Base-by-base conservation (phyloP, 2,329 filamentous ascomycete species). In the Penicillium griseofulvum region DNA sequence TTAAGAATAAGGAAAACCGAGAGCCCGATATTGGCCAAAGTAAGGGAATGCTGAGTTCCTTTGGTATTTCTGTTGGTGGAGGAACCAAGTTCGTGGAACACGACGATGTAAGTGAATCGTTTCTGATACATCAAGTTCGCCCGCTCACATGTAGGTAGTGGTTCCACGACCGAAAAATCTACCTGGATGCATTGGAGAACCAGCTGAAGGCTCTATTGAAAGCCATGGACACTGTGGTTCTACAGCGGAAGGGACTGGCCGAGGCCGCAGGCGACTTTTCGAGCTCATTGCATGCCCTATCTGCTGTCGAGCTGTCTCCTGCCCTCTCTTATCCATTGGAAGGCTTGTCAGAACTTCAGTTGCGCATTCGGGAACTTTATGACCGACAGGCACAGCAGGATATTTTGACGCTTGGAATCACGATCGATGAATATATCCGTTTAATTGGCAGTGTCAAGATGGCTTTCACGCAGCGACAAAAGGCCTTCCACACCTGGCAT, bases 301-400 rank as follows among this genome's bases (percentile, higher is more conserved):
- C 93, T 0, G 88, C 90, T 0, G 94, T 99, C 28, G 94, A 99
- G 73, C 82, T 99, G 7, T 96, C 92, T 1, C 90, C 91, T 1
- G 85, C 88, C 10, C 83, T 99, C 12, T 96, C 93, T 0, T 89
- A 87, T 0, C 94, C 94, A 0, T 81, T 99, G 7, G 93, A 96
- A 65, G 90, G 91, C 19, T 83, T 99, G 10, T 96, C 93, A 2
- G 92, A 97, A 65, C 82, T 99, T 2, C 94, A 99, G 73, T 82
- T 96, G 57, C 92, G 93, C 36, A 96, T 99, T 63, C 87, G 89
- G 56, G 94, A 99, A 68, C 85, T 99, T 1, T 97, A 99, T 71
- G 91, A 97, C 65, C 89, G 94, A 22, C 94, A 99, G 74, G 94
- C 94, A 11, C 91, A 97, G 76, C 94, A 99, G 73, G 94, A 99